Base-by-base conservation (phyloP, 2,329 filamentous ascomycete genomes). In the Teratosphaeria epicoccoides region DNA sequence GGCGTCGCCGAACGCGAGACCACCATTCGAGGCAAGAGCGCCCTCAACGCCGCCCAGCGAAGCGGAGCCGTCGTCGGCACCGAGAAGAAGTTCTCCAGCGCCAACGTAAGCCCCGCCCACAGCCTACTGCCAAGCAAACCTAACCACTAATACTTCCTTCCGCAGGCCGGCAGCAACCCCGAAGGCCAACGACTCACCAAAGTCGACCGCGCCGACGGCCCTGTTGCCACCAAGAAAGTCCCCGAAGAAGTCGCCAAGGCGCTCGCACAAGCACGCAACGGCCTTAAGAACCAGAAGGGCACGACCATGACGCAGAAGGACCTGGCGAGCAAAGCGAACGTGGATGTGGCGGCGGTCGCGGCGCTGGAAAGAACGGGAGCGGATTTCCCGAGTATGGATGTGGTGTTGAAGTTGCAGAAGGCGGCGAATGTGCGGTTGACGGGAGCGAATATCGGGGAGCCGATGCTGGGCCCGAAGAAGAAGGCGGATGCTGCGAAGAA, bases 111-210 rank as follows among this genome's bases (percentile, higher is more conserved):
- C 79, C 17, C 20, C 46, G 48, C 11, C 17, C 17, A 14, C 28
- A 47, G 50, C 33, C 17, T 20, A 52, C 29, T 25, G 5, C 22
- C 22, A 47, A 12, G 11, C 2, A 14, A 14, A 14, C 43, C n/a
- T 10, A 47, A 24, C 46, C 24, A 6, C 28, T 14, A 20, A 3
- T 24, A 47, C 22, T 1, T 6, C 50, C 59, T 79, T 14, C n/a
- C 43, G 33, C 53, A 68, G 65, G 62, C 64, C 37, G 53, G 58
- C 43, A 57, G 54, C 56, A 67, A 66, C 55, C 62, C 63, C 60
- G 91, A 97, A 74, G 93, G 93, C 63, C 93, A 98, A 75, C 90
- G 88, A 68, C 79, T 97, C 59, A 97, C 93, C 61, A 96, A 97
- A 78, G 90, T 98, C 71, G 93, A 97, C 78, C 90, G 91, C 62